Base-by-base conservation (phyloP, 2,329 filamentous ascomycete species). In the Drechmeria coniospora region DNA sequence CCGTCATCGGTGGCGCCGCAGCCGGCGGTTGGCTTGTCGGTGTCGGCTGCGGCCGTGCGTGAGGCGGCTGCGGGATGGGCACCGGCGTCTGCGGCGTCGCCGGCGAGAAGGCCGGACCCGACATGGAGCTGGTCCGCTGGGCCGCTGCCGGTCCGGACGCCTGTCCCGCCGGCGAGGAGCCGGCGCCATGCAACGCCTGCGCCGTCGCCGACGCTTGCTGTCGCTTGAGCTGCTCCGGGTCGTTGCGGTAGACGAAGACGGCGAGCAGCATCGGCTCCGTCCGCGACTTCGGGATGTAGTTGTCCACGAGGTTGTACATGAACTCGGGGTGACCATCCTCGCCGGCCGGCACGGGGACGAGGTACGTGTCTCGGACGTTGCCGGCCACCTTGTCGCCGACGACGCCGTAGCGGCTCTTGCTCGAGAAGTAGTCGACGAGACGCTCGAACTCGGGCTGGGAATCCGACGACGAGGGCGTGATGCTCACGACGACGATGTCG, bases 291-390 rank as follows among this genome's bases (percentile, higher is more conserved):
- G 86, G 80, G 18, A 94, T 68, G 17, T 71, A 70, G 48, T 86
- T 86, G 41, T 87, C 79, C 36, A 82, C 76, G n/a, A 95, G 66
- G 44, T 92, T 79, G 34, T 83, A 70, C 50, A 94, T 73, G 42
- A 94, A 93, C 35, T 86, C 80, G 0, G 90, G 87, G 23, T 87
- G 68, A 27, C 68, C 69, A 19, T 61, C 63, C 15, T 70, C 63
- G 15, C 81, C 83, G 5, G 74, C 66, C 18, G 83, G 71, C 4
- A 95, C 71, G 0, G 90, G 87, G 8, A 94, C 77, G 18, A 95
- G 68, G 49, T 95, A 95, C 2, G 86, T 81, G 46, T 95, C 87
- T 33, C 84, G 77, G 26, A 94, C 79, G 34, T 83, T 77, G 13
- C 73, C 68, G 17, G 74, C 56, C 1, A 69, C 68, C 49, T 80